Base-by-base conservation (phyloP, 108 stramenopile species). In the Conticribra guillardii region DNA sequence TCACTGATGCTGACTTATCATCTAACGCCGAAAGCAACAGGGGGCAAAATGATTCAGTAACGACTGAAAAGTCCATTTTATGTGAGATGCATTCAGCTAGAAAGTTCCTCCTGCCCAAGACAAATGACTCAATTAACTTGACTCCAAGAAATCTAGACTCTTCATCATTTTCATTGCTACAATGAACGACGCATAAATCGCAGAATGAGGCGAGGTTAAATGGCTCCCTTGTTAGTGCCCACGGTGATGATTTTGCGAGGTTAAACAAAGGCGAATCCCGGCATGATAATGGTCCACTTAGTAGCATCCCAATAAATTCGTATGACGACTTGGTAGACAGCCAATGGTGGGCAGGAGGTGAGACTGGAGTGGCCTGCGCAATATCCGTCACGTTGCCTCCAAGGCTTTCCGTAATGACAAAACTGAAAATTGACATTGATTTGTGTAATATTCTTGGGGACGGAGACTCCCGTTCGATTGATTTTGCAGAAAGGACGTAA, bases 191-290 rank as follows among this genome's bases (percentile, higher is more conserved):
- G 31, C 79, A 80, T 34, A 73, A 31, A 22, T 73, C 67, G 52
- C 79, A 67, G 55, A 80, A 80, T 9, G 71, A 58, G 3, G 79
- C 79, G 34, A 80, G 79, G 54, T 80, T 80, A 28, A 64, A 80
- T 11, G 79, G 79, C 31, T 80, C 79, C 54, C 62, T 54, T 48
- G 57, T 60, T 14, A 80, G 54, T 47, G 72, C 49, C 67, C 54
- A 80, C 4, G 79, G 79, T 45, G 71, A 67, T 0, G 45, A 19
- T 52, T 53, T 73, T 8, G 67, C 71, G 2, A 80, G 24, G 24
- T n/a, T n/a, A n/a, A n/a, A n/a, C n/a, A n/a, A n/a, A n/a, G n/a
- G n/a, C n/a, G n/a, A n/a, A n/a, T n/a, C n/a, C n/a, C n/a, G n/a
- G n/a, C n/a, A n/a, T n/a, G n/a, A n/a, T n/a, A n/a, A n/a, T n/a